A percentile compares a stretch with the other conserved stretches of the same genome.
Conservation (phyloP, 352 stramenopile species). For the Phytophthora cajani region DNA sequence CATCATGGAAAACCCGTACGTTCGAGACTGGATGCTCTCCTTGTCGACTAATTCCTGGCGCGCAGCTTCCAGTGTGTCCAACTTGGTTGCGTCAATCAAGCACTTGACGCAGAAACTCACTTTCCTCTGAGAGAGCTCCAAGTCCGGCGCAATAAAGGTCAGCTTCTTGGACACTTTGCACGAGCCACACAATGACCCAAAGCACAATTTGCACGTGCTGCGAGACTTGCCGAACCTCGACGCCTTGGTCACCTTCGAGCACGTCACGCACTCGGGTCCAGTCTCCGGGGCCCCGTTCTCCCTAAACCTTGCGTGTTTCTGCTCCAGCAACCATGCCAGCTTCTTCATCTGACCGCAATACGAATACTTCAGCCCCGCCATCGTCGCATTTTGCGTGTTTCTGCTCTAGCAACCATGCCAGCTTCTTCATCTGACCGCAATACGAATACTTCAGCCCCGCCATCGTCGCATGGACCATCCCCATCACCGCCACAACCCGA, state of each 20-base stretch:
- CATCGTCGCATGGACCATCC: not conserved
- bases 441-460: slow-evolving; percentile 1
- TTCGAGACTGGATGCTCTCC: not conserved
- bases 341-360: slow-evolving; percentile 58
- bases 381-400: not conserved
- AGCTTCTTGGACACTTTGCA: slow-evolving; percentile 35
- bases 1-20: not conserved
- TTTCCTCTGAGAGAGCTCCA: slow-evolving; percentile 27
- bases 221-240: slow-evolving; percentile 11
- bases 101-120: slow-evolving; percentile 42
- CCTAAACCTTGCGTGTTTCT: not conserved
- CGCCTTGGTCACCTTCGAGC: slow-evolving; percentile 13
- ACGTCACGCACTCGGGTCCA: slow-evolving; percentile 21
- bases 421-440: slow-evolving; percentile 58
- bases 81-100: slow-evolving; percentile 23
- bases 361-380: not conserved
- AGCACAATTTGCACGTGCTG: slow-evolving; percentile 32
- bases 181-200: slow-evolving; percentile 8
- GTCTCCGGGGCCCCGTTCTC: not conserved
- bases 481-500: not conserved
- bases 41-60: slow-evolving; percentile 27
- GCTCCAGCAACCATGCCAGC: slow-evolving; percentile 45
- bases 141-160: slow-evolving; percentile 32
- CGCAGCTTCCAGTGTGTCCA: slow-evolving; percentile 27
- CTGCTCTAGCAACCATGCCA: slow-evolving; percentile 44